Conservation (phyloP, 2,329 filamentous ascomycete genomes). For the Aspergillus fijiensis region DNA sequence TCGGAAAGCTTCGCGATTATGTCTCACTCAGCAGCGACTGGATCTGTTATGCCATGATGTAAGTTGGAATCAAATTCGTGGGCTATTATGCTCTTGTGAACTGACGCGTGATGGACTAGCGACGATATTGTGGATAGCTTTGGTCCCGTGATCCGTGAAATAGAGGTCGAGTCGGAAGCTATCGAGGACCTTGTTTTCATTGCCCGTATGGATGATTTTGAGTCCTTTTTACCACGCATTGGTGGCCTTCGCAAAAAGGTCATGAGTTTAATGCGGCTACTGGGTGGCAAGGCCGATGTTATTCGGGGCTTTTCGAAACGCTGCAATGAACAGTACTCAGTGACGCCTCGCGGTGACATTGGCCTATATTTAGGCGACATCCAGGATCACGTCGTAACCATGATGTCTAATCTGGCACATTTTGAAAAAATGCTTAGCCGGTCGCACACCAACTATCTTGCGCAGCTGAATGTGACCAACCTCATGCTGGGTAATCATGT, state of each 20-base stretch:
- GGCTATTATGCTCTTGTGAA: slow-evolving; percentile 10
- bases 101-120: slow-evolving; percentile 42
- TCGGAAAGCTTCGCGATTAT: slow-evolving; percentile 90
- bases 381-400: slow-evolving; percentile 98
- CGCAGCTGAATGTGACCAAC: slow-evolving; percentile 89
- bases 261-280: slow-evolving; percentile 85
- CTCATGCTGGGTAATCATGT: slow-evolving; percentile 83
- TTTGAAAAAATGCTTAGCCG: slow-evolving; percentile 97
- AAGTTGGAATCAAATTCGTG: slow-evolving; percentile 45
- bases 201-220: slow-evolving; percentile 84
- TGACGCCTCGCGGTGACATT: slow-evolving; percentile 94
- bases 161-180: slow-evolving; percentile 83
- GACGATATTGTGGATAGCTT: slow-evolving; percentile 98
- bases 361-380: slow-evolving; percentile 96
- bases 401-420: slow-evolving; percentile 94
- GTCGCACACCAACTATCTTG: slow-evolving; percentile 92
- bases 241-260: slow-evolving; percentile 91
- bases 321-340: slow-evolving; percentile 95
- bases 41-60: slow-evolving; percentile 99
- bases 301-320: slow-evolving; percentile 97
- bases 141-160: slow-evolving; percentile 80
- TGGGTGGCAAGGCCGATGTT: slow-evolving; percentile 97
- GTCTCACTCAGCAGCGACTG: slow-evolving; percentile 93
- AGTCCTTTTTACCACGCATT: slow-evolving; percentile 81
- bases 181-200: slow-evolving; percentile 97